These are phyloP conservation scores for Colletotrichum melonis DNA, from an alignment of 2,329 filamentous ascomycete genomes.

Conservation along the genomic window DNA sequence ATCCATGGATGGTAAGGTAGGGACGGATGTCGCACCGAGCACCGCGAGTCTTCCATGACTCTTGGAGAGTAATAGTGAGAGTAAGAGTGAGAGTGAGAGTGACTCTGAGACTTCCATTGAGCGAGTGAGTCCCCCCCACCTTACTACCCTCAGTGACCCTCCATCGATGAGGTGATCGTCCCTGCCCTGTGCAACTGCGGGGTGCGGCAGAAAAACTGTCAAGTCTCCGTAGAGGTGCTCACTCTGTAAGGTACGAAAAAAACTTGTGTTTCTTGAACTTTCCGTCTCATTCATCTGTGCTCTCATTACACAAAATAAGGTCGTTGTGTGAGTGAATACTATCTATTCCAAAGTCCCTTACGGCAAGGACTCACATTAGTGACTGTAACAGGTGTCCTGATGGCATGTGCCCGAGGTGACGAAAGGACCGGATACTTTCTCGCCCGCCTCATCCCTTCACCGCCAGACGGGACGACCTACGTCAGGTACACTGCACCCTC, in stretches of 20 bases:
- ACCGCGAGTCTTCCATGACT: not conserved
- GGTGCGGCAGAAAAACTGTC: not conserved
- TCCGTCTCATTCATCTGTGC: not conserved
- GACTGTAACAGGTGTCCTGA: not conserved
- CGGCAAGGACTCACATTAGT: not conserved
- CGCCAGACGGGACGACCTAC: slow-evolving; percentile 10
- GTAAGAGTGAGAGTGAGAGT: not conserved
- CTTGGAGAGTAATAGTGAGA: no score
- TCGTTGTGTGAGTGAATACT: not conserved
- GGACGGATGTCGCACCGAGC: not conserved
- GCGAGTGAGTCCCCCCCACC: slow-evolving; percentile 4
- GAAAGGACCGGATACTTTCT: not conserved
- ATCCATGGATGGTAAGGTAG: not conserved
- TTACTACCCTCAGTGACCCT: not conserved
- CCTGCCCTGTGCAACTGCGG: slow-evolving; percentile 10
- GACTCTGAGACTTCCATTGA: not conserved
- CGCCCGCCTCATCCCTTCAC: slow-evolving; percentile 7
- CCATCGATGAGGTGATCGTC: not conserved
- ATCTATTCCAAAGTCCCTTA: not conserved
- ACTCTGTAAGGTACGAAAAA: not conserved
- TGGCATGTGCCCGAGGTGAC: not conserved
- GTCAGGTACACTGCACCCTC: not conserved
- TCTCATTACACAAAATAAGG: not conserved
- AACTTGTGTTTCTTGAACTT: not conserved
- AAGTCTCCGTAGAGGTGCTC: not conserved